Evolutionary conservation across 805 yeast species (phyloP), one percentile per base, ranked within the genome.

Genomic region (Monosporozyma unispora): DNA sequence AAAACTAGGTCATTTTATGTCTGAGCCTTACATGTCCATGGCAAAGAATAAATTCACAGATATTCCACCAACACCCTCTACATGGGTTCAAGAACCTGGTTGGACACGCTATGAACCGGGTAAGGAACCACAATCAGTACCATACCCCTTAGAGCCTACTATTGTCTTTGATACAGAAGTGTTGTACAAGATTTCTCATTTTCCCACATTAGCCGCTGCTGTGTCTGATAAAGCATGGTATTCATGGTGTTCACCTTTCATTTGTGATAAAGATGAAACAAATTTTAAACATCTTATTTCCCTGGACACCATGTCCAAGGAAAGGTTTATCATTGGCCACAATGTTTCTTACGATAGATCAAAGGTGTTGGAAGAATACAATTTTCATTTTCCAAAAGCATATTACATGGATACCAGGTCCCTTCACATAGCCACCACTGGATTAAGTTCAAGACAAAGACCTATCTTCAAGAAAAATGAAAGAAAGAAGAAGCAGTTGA

Each of bases 371-470:
- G 97, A 93, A 49, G 99, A 93, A 63, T 93, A 93, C 67, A 74
- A 76, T 57, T 62, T 90, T 33, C 65, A 71, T 29, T 77, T 73
- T 43, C 73, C 95, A 0, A 80, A 82, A 55, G 85, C 87, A 1
- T 89, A 88, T 66, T 93, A 72, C 59, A 55, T 95, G 50, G 99
- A 93, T 65, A 90, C 96, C 1, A 86, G 91, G 89, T 84, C 97
- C 1, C 69, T 93, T 18, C 99, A 93, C 66, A 80, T 90, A 31
- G 95, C 98, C 1, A 79, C 82, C 0, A 80, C 84, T 46, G 99
- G 99, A 0, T 83, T 93, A 78, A 87, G 96, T 63, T 87, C 97
- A 2, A 81, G 87, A 57, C 99, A 93, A 61, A 68, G 98, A 52
- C 84, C 88, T 0, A 73, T 77, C 16, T 93, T 93, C 86, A 64